Conservation (phyloP, 176 grass and related monocot species). For the Elymus sibiricus region DNA sequence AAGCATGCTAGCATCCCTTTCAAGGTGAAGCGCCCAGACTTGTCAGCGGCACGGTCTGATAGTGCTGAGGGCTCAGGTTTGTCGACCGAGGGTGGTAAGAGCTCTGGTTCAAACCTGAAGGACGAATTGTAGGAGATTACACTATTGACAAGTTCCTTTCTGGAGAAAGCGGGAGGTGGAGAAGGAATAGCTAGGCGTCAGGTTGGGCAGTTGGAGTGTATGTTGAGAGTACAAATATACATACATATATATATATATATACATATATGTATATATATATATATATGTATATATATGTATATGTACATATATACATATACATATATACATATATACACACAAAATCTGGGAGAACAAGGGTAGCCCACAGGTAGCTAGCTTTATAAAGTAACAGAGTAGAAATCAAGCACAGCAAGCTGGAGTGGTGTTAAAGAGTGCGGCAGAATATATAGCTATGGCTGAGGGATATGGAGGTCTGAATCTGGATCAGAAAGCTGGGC, state of each 20-base stretch:
- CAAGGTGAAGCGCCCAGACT: slow-evolving; percentile 61
- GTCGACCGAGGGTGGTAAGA: not conserved
- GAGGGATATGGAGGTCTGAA: not conserved
- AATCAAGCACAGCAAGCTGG: too few species aligned
- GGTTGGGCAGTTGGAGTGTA: not conserved
- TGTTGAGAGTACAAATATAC: not conserved
- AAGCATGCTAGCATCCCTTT: slow-evolving; percentile 80
- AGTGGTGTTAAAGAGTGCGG: too few species aligned
- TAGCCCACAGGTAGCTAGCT: not conserved
- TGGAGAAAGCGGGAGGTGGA: not conserved
- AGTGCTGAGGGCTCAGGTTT: not conserved
- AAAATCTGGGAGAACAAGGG: not conserved
- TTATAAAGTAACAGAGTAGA: not conserved
- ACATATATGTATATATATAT: not conserved
- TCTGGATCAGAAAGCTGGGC: too few species aligned
- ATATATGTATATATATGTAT: too few species aligned
- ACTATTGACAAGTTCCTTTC: not conserved
- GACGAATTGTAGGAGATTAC: slow-evolving; percentile 68
- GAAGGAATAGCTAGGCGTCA: not conserved
- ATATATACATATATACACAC: not conserved
- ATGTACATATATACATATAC: too few species aligned
- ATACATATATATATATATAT: not conserved
- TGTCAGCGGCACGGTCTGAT: slow-evolving; percentile 9
- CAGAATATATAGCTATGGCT: not conserved
- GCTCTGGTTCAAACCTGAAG: slow-evolving; percentile 34